Conservation (phyloP, 1,139 yeast species). For the Candida glucosophila region DNA sequence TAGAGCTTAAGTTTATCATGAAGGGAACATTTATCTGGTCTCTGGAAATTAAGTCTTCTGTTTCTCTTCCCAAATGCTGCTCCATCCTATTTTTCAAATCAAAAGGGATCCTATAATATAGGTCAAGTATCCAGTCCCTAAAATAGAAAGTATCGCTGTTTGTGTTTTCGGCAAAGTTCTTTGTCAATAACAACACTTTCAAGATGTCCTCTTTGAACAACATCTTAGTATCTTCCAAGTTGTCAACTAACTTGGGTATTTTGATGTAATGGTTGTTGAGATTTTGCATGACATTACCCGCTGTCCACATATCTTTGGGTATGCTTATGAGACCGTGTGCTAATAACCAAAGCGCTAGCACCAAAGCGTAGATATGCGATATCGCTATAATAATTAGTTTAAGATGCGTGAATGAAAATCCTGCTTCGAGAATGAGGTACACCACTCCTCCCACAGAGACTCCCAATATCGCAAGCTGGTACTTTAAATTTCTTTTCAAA, state of each 20-base stretch:
- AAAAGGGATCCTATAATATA: slow-evolving; percentile 24
- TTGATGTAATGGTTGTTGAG: slow-evolving; percentile 40
- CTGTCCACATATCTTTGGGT: slow-evolving; percentile 52
- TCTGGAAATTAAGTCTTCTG: slow-evolving; percentile 18
- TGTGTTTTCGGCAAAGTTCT: slow-evolving; percentile 24
- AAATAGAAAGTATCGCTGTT: slow-evolving; percentile 24
- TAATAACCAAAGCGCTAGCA: slow-evolving; percentile 75
- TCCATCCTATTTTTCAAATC: slow-evolving; percentile 29
- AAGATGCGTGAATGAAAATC: slow-evolving; percentile 36
- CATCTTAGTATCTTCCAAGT: slow-evolving; percentile 55
- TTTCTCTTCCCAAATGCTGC: slow-evolving; percentile 23
- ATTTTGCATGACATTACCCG: slow-evolving; percentile 32
- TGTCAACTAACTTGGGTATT: slow-evolving; percentile 53
- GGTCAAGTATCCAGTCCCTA: slow-evolving; percentile 35
- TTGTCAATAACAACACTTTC: slow-evolving; percentile 44
- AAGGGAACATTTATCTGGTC: slow-evolving; percentile 28
- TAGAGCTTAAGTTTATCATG: slow-evolving; percentile 27
- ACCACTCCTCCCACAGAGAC: slow-evolving; percentile 47
- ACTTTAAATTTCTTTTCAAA: slow-evolving; percentile 45
- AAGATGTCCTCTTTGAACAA: slow-evolving; percentile 58
- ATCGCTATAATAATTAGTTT: slow-evolving; percentile 66
- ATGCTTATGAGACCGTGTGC: slow-evolving; percentile 70
- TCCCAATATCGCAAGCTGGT: slow-evolving; percentile 49
- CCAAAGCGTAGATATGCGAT: slow-evolving; percentile 71
- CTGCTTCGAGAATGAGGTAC: slow-evolving; percentile 50